Evolutionary conservation across 805 yeast species (phyloP), one percentile per base, ranked within the genome.

Genomic region (Saccharomycopsis fodiens): DNA sequence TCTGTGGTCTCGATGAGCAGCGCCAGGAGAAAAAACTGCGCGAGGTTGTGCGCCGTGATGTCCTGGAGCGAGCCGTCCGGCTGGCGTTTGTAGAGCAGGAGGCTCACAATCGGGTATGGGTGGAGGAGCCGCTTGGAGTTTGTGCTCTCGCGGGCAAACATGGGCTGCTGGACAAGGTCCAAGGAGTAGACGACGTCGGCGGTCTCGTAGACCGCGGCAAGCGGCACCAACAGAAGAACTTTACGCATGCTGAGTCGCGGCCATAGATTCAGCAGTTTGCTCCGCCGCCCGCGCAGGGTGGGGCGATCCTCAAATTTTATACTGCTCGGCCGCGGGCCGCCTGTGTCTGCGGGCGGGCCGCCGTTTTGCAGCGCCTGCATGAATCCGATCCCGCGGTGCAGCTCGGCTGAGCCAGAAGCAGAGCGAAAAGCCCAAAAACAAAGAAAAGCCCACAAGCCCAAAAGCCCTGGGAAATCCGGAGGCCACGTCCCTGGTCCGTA

Each of bases 121-220:
- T 40, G 43, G 13, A 40, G 31, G 12, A 40, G 23, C 4, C 43
- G 43, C 35, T 40, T 40, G 12, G 38, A 35, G 32, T 43, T 49
- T n/a, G 50, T 49, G 20, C 45, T 38, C 29, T 49, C 52, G 39
- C 52, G 43, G n/a, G 52, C 52, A 41, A 46, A 49, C 21, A 36
- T 39, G 7, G 52, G 52, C 30, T 40, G 45, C 39, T 49, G 52
- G 25, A 49, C 21, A 16, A 49, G 39, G 19, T 39, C 37, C 16
- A 49, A 22, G 13, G 22, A 45, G 30, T 49, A 49, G 12, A 27
- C 43, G n/a, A 46, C 39, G 15, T 36, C 22, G 19, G 7, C 12
- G 15, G 40, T 29, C 40, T 36, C 22, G 40, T 34, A 19, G 10
- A 34, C 21, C 8, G 7, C 10, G 17, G 7, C 37, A 6, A 34